These are phyloP conservation scores for Pyracantha coccinea DNA, from an alignment of 331 rosid genomes.

Conservation along the genomic window DNA sequence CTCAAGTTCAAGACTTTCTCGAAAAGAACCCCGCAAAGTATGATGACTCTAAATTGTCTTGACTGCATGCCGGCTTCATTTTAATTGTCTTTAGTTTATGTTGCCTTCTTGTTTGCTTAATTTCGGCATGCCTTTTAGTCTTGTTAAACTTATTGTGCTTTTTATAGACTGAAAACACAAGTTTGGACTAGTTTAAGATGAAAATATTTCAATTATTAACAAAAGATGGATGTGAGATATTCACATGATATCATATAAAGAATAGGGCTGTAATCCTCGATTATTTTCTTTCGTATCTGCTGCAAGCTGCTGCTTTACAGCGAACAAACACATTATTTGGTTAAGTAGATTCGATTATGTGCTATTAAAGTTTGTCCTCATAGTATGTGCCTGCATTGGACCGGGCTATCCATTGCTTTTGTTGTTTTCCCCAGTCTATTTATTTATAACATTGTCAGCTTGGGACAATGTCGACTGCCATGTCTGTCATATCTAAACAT, in stretches of 20 bases:
- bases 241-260: background rate
- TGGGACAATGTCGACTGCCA: background rate
- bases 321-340: background rate
- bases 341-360: background rate
- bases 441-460: background rate
- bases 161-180: background rate
- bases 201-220: background rate
- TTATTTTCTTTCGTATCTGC: background rate
- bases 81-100: background rate
- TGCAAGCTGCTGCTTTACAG: background rate
- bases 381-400: background rate
- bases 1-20: slow-evolving; percentile 77
- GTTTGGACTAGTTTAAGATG: background rate
- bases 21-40: slow-evolving; percentile 68
- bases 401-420: background rate
- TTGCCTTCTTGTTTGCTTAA: background rate
- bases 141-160: background rate
- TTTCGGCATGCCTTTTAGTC: background rate
- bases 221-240: background rate
- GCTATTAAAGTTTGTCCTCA: background rate
- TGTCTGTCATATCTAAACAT: background rate
- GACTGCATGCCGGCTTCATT: background rate
- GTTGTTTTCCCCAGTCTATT: background rate
- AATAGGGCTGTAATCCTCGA: background rate
- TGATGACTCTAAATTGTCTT: background rate